phyloP scores from a whole-genome alignment of 495 filamentous ascomycete genomes.

The Mytilinidion resinicola region DNA sequence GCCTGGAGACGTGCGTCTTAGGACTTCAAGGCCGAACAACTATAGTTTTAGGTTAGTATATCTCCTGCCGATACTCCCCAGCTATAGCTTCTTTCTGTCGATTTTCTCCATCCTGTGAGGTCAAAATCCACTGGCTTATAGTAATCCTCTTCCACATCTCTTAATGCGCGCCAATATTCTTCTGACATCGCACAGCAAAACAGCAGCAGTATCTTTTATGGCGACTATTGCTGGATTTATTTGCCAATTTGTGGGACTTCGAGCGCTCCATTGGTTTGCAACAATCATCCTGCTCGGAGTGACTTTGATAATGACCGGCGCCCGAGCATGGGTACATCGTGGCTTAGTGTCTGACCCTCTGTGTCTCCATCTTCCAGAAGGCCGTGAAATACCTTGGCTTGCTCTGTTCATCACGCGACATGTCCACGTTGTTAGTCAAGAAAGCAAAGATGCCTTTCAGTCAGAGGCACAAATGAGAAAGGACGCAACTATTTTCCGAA shows the following conservation, averaged over 20 bases:
- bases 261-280: conserved; percentile 6
- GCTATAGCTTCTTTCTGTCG: too few relatives aligned
- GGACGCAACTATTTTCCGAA: background rate
- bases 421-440: background rate
- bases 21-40: conserved; percentile 3
- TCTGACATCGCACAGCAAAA: background rate
- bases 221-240: conserved; percentile 3
- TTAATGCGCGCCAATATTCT: background rate
- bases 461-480: background rate
- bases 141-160: too few relatives aligned
- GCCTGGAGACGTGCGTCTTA: background rate
- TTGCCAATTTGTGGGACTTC: conserved; percentile 6
- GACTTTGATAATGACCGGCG: background rate
- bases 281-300: background rate
- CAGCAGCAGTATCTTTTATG: background rate
- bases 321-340: background rate
- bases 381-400: background rate
- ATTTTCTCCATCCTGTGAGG: background rate
- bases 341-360: background rate
- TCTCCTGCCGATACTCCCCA: too few relatives aligned
- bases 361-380: background rate
- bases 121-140: too few relatives aligned
- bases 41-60: background rate
- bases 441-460: background rate
- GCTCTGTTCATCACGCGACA: background rate